Base-by-base conservation (phyloP, 345 rosid species). In the Salix purpurea region DNA sequence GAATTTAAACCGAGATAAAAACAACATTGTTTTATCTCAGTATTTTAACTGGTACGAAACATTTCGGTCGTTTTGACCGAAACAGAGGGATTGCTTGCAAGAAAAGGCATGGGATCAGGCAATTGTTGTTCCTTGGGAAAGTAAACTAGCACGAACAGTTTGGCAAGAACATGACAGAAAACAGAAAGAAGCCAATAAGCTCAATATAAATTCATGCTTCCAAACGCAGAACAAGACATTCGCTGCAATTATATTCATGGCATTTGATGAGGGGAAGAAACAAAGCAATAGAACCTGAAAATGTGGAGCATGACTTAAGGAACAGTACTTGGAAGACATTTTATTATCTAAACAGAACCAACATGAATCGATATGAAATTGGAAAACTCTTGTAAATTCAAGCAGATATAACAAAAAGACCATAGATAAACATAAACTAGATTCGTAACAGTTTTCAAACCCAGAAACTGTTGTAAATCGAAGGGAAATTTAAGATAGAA, bases 401-500 rank as follows among this genome's bases (percentile, higher is more conserved):
- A n/a, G 62, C 62, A n/a, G 62, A 56, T 7, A 23, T 56, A 56
- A 56, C 62, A 56, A 56, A 56, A 56, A n/a, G 62, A n/a, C 26
- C 13, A 56, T 10, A 9, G 62, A n/a, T n/a, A 56, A 70, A 40
- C 48, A 40, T 13, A 68, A 69, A 30, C 40, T 30, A 30, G 40
- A 70, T 70, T 34, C 37, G 19, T 19, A 18, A 32, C 21, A 4
- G 62, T 15, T 70, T 30, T n/a, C 7, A 30, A 48, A 58, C 16
- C 61, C 34, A 71, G 13, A 30, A 26, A 39, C 46, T 52, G 6
- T 52, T 50, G 74, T 34, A 30, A 18, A 6, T 24, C 4, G 2
- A 74, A 74, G 28, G 54, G 39, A 1, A 65, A 4, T 14, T 74
- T 74, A 73, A 65, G 74, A 65, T 19, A 56, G 64, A 69, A 44